Conservation (phyloP, 176 grass and related monocot species). For the maize (Zea mays) region DNA sequence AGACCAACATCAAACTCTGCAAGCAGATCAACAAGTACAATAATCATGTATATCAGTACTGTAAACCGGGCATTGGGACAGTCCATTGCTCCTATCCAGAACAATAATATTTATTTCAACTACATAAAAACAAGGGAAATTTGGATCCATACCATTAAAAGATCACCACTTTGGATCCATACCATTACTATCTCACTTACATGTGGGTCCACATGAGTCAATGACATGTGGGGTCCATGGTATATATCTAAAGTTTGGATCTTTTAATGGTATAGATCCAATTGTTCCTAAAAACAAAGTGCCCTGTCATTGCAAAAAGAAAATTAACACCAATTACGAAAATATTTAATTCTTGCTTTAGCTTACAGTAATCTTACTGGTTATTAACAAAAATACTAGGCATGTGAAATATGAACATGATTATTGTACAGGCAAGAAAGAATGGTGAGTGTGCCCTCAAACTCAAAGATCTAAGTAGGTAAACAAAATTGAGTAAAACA, state of each 20-base stretch:
- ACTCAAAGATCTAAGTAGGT: slow-evolving; percentile 24
- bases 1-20: slow-evolving; percentile 88
- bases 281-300: not conserved
- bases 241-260: too few species aligned
- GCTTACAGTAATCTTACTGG: not conserved
- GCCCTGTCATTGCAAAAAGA: not conserved
- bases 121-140: not conserved
- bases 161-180: too few species aligned
- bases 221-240: too few species aligned
- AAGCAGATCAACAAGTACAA: slow-evolving; percentile 23
- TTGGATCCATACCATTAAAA: too few species aligned
- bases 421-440: not conserved
- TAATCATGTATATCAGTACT: slow-evolving; percentile 27
- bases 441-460: not conserved
- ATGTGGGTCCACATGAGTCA: too few species aligned
- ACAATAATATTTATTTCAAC: not conserved
- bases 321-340: not conserved
- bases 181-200: too few species aligned
- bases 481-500: not conserved
- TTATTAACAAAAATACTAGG: not conserved
- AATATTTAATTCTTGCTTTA: not conserved
- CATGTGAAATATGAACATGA: not conserved
- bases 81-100: slow-evolving; percentile 10
- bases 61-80: slow-evolving; percentile 13
- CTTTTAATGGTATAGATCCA: too few species aligned